Evolutionary conservation across 2,329 filamentous ascomycete species (phyloP).

Genomic region (Sporothrix pallida): DNA sequence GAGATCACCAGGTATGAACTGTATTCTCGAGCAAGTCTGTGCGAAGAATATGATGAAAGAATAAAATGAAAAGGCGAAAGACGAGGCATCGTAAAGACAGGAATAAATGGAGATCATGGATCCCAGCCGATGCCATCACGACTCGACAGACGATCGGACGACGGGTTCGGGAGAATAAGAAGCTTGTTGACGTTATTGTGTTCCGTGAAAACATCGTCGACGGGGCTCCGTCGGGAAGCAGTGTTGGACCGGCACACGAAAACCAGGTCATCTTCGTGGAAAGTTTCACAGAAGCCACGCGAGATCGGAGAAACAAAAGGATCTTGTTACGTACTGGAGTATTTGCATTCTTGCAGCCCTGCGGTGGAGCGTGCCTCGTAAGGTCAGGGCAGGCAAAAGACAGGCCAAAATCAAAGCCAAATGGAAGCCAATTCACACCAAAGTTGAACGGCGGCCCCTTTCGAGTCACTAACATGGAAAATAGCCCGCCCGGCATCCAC

Average conservation of each 20-base stretch:
- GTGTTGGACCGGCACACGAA: not conserved
- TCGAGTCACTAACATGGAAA: too few relatives aligned
- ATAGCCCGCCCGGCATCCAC: too few relatives aligned
- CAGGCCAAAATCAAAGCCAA: too few relatives aligned
- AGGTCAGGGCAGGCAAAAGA: not conserved
- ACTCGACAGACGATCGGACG: not conserved
- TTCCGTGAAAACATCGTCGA: not conserved
- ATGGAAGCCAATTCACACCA: too few relatives aligned
- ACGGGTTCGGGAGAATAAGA: not conserved
- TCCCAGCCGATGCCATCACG: not conserved
- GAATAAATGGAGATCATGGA: not conserved
- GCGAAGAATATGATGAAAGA: not conserved
- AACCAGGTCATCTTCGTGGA: not conserved
- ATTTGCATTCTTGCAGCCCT: not conserved
- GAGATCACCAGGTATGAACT: not conserved
- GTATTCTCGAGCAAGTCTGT: not conserved
- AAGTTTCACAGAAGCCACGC: not conserved
- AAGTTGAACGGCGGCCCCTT: too few relatives aligned
- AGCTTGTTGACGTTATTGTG: not conserved
- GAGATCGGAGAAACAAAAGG: constrained; percentile 13
- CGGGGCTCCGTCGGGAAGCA: not conserved
- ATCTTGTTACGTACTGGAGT: not conserved
- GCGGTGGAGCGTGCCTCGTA: not conserved
- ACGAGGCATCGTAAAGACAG: not conserved
- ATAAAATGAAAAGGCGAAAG: not conserved